Base-by-base conservation (phyloP, 1,284 basidiomycete genomes). In the Trichosporon coremiiforme region DNA sequence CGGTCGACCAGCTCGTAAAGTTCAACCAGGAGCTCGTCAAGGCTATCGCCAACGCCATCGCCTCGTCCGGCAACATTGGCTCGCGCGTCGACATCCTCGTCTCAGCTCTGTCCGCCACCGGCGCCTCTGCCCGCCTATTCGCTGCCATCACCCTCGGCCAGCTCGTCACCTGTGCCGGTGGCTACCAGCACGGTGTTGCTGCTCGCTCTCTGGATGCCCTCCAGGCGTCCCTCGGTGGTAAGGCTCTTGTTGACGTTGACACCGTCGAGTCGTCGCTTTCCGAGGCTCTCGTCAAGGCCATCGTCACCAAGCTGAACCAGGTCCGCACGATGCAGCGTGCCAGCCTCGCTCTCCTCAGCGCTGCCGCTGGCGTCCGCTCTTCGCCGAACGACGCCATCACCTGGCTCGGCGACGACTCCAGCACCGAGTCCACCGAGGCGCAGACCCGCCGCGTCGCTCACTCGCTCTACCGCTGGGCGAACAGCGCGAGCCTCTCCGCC, bases 381-480 rank as follows among this genome's bases (percentile, higher is more conserved):
- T 66, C 68, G 57, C 71, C 67, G 20, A 70, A 73, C 7, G 25
- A 68, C 1, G 25, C 38, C 9, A 60, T 60, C 5, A 71, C 68
- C 5, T 79, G 77, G 80, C 69, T 80, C 0, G 67, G 73, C 8
- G 75, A 70, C 38, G 47, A 67, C 0, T 29, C 66, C 20, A 36
- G 38, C 4, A 55, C 38, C 33, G 36, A 55, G 20, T 62, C 57
- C 7, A 36, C 45, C 10, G 66, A 70, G 33, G 66, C 68, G 13
- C 64, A 70, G 33, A 72, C 65, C 68, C 71, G 72, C n/a, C 8
- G 47, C 8, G 69, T 78, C 55, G 68, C 77, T 0, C 69, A 73
- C 33, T 64, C 73, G 5, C 79, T 92, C 1, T 95, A 95, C 79
- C 80, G 77, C 36, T 76, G 92, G 50, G 88, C 89, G 36, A 91